A percentile compares a stretch with the other conserved stretches of the same genome.
phyloP scores from a whole-genome alignment of 129 eudicot genomes.

The Cynara cardunculus region DNA sequence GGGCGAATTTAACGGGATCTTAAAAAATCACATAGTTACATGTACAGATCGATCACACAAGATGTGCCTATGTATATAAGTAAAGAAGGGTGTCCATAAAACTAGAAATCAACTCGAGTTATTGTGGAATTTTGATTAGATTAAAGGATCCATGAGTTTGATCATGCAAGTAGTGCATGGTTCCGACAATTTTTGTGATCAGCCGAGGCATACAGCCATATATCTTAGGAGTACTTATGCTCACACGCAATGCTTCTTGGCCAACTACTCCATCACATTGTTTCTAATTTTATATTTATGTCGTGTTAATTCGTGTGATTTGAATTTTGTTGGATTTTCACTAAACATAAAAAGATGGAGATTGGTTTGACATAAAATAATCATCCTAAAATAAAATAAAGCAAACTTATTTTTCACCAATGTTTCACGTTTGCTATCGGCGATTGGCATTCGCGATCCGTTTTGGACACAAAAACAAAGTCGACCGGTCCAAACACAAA shows the following conservation, averaged over 20 bases:
- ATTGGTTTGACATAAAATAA: no score
- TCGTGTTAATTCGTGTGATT: constrained; percentile 18
- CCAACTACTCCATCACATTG: constrained; percentile 43
- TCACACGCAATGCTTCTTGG: constrained; percentile 43
- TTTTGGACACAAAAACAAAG: background rate
- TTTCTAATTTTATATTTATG: constrained; percentile 13
- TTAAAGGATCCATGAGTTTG: constrained; percentile 67
- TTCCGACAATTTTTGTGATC: constrained; percentile 65
- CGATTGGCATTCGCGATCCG: background rate
- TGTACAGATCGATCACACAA: constrained; percentile 54
- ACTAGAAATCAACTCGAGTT: constrained; percentile 15
- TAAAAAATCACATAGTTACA: constrained; percentile 22
- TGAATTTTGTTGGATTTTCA: background rate
- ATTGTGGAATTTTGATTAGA: constrained; percentile 24
- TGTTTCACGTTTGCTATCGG: background rate
- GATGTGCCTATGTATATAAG: constrained; percentile 40
- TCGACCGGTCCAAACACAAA: background rate
- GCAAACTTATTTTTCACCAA: background rate
- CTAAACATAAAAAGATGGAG: background rate
- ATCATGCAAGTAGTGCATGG: constrained; percentile 37
- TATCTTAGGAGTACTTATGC: constrained; percentile 28
- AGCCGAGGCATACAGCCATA: constrained; percentile 45
- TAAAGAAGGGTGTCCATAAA: constrained; percentile 18
- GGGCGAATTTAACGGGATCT: constrained; percentile 31
- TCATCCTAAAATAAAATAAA: no score